phyloP scores from a whole-genome alignment of 129 eudicot species.

The Daucus carota region DH1_v3.0 NC_030381.2:37997501-37998000 shows the following conservation, averaged over 20 bases:
- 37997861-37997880: neutral
- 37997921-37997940: too few species aligned
- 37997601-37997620: too few species aligned
- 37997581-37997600: too few species aligned
- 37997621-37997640: too few species aligned
- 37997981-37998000: too few species aligned
- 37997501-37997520: too few species aligned
- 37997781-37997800: neutral
- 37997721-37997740: neutral
- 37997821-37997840: neutral
- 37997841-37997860: neutral
- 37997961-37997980: too few species aligned
- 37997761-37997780: neutral
- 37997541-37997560: too few species aligned
- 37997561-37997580: too few species aligned
- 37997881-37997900: neutral
- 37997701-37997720: neutral
- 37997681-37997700: neutral
- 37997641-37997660: neutral
- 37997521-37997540: too few species aligned
- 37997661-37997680: neutral
- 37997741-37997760: neutral
- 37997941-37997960: too few species aligned
- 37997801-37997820: slow-evolving; percentile 36
- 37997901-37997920: too few species aligned